Conservation (phyloP, 2,329 filamentous ascomycete genomes). For the Trichophyton mentagrophytes region DNA sequence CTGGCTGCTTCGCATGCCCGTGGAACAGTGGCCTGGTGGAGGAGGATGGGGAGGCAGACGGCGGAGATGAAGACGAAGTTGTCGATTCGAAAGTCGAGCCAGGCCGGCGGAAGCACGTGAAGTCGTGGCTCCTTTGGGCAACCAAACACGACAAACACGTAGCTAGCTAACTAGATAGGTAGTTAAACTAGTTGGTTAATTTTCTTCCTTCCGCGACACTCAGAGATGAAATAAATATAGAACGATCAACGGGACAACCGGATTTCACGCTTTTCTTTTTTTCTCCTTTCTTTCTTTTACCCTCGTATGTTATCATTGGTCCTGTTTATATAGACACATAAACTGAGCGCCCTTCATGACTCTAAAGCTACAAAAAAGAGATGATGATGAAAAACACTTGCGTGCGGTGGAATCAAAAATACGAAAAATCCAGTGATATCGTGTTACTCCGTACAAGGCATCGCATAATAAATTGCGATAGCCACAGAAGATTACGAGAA, state of each 20-base stretch:
- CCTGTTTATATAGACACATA: not conserved
- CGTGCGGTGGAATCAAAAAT: not conserved
- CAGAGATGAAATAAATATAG: not conserved
- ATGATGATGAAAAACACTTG: not conserved
- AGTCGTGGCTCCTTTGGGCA: not conserved
- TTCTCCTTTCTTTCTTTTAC: not conserved
- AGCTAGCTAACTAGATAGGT: not conserved
- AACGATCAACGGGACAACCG: not conserved
- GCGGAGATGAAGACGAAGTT: not conserved
- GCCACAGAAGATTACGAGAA: conserved; percentile 21
- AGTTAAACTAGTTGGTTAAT: not conserved
- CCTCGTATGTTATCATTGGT: not conserved
- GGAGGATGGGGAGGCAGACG: not conserved
- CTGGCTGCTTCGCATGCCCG: not conserved
- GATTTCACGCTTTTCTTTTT: not conserved
- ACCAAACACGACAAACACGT: not conserved
- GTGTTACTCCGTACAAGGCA: not conserved
- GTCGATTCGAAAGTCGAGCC: not conserved
- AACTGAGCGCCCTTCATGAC: not conserved
- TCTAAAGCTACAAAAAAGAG: not conserved
- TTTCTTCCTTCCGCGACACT: not conserved
- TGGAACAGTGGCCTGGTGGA: not conserved
- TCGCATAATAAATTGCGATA: too few relatives aligned
- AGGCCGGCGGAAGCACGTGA: not conserved
- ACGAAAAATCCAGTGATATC: not conserved